Evolutionary conservation across 1,284 basidiomycete species (phyloP).

Genomic region (Cryptococcus sp.): DNA sequence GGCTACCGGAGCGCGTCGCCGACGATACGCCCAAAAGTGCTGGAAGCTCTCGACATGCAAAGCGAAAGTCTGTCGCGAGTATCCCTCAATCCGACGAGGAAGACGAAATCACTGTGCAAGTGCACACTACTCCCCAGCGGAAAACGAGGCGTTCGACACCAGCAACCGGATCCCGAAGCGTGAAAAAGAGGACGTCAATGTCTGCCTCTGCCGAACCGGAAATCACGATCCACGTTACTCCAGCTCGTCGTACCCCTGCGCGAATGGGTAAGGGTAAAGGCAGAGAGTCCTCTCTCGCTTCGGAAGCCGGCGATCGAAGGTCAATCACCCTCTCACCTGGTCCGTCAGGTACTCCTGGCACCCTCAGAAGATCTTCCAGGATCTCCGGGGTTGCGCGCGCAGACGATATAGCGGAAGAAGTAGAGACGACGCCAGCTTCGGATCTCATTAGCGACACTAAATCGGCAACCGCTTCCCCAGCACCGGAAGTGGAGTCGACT

Average conservation of each 20-base stretch:
- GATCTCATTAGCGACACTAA: neutral
- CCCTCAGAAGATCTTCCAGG: slow-evolving; percentile 7
- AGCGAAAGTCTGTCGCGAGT: slow-evolving; percentile 10
- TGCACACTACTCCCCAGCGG: slow-evolving; percentile 3
- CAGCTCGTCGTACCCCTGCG: slow-evolving; percentile 2
- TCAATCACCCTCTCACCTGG: slow-evolving; percentile 14
- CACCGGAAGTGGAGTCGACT: neutral
- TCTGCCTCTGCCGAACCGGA: slow-evolving; percentile 16
- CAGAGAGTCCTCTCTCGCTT: slow-evolving; percentile 11
- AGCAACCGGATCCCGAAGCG: slow-evolving; percentile 6
- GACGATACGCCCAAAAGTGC: slow-evolving; percentile 6
- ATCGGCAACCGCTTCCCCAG: neutral
- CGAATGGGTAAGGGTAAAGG: slow-evolving; percentile 7
- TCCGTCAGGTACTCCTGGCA: neutral
- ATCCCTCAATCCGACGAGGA: slow-evolving; percentile 1
- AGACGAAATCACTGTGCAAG: slow-evolving; percentile 1
- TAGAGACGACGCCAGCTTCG: neutral
- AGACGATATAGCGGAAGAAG: neutral
- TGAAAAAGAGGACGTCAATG: neutral
- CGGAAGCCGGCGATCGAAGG: slow-evolving; percentile 3
- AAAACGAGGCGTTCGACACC: neutral
- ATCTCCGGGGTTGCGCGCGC: slow-evolving; percentile 9
- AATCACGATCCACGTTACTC: neutral
- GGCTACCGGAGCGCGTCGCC: slow-evolving; percentile 2
- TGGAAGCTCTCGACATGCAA: slow-evolving; percentile 7